phyloP scores from a whole-genome alignment of 2,329 filamentous ascomycete species.

The Trichoderma simmonsii region DNA sequence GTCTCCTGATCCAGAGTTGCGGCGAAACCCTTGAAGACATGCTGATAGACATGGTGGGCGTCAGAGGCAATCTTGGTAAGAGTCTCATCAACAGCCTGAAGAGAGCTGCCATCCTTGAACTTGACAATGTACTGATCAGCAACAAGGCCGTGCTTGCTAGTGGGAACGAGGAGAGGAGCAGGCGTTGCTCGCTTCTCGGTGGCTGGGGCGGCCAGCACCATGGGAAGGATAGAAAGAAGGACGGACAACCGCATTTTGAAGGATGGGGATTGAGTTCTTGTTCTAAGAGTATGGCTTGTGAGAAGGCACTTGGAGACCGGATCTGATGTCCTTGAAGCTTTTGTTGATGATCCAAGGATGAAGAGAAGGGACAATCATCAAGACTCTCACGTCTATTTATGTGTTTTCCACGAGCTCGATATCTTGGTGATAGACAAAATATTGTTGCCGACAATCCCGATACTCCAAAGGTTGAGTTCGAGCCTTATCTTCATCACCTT shows the following conservation, averaged over 20 bases:
- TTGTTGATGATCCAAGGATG: constrained; percentile 7
- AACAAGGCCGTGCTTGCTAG: constrained; percentile 20
- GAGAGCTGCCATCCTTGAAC: constrained; percentile 25
- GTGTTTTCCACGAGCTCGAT: background rate
- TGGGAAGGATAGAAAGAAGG: constrained; percentile 26
- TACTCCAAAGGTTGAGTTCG: background rate
- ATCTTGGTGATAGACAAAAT: background rate
- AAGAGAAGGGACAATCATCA: background rate
- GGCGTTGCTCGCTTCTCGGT: constrained; percentile 25
- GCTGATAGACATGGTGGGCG: constrained; percentile 27
- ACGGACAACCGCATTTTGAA: constrained; percentile 26
- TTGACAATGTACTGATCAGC: constrained; percentile 33
- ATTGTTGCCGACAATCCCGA: background rate
- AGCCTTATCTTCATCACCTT: constrained; percentile 13
- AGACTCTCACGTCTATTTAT: constrained; percentile 14
- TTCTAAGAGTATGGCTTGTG: background rate
- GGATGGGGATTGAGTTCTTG: background rate
- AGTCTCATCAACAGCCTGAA: constrained; percentile 19
- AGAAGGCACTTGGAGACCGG: background rate
- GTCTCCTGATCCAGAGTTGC: constrained; percentile 23
- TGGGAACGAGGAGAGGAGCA: constrained; percentile 27
- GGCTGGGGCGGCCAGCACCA: constrained; percentile 24
- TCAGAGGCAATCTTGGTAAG: constrained; percentile 21
- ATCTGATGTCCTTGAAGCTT: background rate
- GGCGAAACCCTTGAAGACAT: constrained; percentile 27